Conservation (phyloP, 192 early-diverging fungal genomes). For the Coemansia sp. region DNA sequence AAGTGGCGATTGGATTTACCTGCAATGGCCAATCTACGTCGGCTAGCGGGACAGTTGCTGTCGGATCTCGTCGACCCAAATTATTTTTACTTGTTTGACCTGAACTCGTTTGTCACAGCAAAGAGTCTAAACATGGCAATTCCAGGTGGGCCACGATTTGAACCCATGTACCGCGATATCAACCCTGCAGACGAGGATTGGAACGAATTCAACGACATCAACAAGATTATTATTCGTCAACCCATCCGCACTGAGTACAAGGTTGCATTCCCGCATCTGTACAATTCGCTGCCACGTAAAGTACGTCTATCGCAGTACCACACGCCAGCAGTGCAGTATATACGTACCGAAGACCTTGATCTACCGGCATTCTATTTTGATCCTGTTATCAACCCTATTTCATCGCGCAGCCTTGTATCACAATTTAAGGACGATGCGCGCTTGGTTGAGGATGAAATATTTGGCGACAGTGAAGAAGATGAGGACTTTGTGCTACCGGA, state of each 20-base stretch:
- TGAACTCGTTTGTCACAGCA: conserved; percentile 93
- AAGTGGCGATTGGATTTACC: conserved; percentile 90
- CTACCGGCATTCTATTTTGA: conserved; percentile 98
- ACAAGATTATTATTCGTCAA: conserved; percentile 99
- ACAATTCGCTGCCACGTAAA: conserved; percentile 93
- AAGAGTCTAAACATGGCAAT: conserved; percentile 98
- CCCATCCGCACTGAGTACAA: conserved; percentile 99
- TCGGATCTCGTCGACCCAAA: conserved; percentile 95
- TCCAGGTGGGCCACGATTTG: conserved; percentile 97
- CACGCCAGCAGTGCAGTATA: conserved; percentile 84
- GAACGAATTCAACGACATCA: conserved; percentile 99
- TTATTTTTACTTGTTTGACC: conserved; percentile 98
- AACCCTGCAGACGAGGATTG: conserved; percentile 98
- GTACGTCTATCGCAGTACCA: conserved; percentile 94
- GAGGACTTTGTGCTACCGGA: conserved; percentile 75
- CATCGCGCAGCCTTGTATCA: conserved; percentile 52
- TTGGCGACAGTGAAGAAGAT: conserved; percentile 67
- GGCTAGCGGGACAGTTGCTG: conserved; percentile 86
- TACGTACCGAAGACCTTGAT: conserved; percentile 89
- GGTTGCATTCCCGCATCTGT: conserved; percentile 96
- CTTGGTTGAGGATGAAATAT: conserved; percentile 77
- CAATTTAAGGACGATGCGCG: conserved; percentile 65
- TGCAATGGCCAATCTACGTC: conserved; percentile 92
- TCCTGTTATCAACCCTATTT: conserved; percentile 95
- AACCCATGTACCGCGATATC: conserved; percentile 94